Conservation (phyloP, 371 early-diverging fungal genomes). For the Circinella minor region DNA sequence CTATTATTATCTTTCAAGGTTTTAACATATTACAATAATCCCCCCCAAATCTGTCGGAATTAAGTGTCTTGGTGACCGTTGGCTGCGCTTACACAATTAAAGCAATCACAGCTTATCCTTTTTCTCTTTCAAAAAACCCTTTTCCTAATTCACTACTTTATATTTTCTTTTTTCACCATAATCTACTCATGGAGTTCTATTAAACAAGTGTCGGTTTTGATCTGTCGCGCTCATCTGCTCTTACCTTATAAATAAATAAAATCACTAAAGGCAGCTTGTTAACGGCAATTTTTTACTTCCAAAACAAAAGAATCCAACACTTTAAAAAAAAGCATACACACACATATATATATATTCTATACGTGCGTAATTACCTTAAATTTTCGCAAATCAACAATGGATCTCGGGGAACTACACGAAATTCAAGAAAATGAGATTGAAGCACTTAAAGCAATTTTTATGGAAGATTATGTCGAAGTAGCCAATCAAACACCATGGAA, state of each 20-base stretch:
- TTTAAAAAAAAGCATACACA: neutral
- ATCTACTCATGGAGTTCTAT: conserved; percentile 5
- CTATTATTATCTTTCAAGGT: too few species aligned
- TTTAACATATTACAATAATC: too few species aligned
- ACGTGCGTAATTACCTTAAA: neutral
- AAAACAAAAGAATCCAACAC: neutral
- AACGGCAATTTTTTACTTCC: too few species aligned
- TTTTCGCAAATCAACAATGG: conserved; percentile 25
- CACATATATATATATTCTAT: neutral
- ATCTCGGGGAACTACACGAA: conserved; percentile 64
- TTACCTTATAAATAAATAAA: neutral
- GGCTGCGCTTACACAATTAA: too few species aligned
- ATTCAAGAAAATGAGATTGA: conserved; percentile 79
- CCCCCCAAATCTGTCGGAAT: too few species aligned
- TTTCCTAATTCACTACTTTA: neutral
- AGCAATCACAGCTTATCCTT: too few species aligned
- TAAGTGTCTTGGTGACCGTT: too few species aligned
- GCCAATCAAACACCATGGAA: conserved; percentile 75
- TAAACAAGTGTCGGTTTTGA: conserved; percentile 2
- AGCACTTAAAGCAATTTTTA: conserved; percentile 70
- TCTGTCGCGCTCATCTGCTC: conserved; percentile 10
- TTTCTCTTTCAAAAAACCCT: conserved; percentile 5
- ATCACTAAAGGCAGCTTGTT: neutral
- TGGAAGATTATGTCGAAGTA: conserved; percentile 75
- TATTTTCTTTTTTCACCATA: neutral